A percentile compares a stretch with the other conserved stretches of the same genome.
Evolutionary conservation across 805 yeast species (phyloP).

Genomic region (Diddensiella transvaalensis): DNA sequence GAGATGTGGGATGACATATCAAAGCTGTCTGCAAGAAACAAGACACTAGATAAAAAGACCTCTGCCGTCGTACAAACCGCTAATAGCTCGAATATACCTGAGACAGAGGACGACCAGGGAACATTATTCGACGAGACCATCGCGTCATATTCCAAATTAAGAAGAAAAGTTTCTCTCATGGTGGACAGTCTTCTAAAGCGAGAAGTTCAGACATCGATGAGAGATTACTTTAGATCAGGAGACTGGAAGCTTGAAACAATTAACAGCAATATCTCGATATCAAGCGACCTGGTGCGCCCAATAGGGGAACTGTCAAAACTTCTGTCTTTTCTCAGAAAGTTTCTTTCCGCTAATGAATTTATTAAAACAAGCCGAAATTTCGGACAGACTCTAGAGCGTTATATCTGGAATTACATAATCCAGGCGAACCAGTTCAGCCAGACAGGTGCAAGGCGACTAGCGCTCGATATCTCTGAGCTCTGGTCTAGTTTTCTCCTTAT

Average conservation of each 20-base stretch:
- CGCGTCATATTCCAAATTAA: constrained; percentile 36
- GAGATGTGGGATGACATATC: constrained; percentile 39
- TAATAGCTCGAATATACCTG: constrained; percentile 18
- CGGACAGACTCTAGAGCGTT: constrained; percentile 32
- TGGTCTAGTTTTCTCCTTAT: constrained; percentile 26
- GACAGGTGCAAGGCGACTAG: constrained; percentile 37
- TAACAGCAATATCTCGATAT: constrained; percentile 11
- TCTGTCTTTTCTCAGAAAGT: constrained; percentile 30
- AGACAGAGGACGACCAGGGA: constrained; percentile 29
- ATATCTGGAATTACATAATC: constrained; percentile 39
- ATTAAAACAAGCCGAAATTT: constrained; percentile 28
- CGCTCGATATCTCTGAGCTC: constrained; percentile 32
- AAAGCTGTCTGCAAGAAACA: constrained; percentile 23
- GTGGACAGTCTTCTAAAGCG: constrained; percentile 35
- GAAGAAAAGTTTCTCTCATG: constrained; percentile 30
- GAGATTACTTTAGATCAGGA: constrained; percentile 34
- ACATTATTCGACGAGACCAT: constrained; percentile 46
- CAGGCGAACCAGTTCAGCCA: constrained; percentile 37
- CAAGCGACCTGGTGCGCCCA: constrained; percentile 28
- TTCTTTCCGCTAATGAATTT: constrained; percentile 34
- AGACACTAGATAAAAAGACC: constrained; percentile 7
- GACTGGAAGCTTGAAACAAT: constrained; percentile 28
- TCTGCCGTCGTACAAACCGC: constrained; percentile 5
- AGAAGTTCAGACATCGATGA: constrained; percentile 38
- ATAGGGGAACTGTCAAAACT: constrained; percentile 30